Evolutionary conservation across 169 alveolate genomes (phyloP).

Genomic region (Haemoproteus tartakovskyi): DNA sequence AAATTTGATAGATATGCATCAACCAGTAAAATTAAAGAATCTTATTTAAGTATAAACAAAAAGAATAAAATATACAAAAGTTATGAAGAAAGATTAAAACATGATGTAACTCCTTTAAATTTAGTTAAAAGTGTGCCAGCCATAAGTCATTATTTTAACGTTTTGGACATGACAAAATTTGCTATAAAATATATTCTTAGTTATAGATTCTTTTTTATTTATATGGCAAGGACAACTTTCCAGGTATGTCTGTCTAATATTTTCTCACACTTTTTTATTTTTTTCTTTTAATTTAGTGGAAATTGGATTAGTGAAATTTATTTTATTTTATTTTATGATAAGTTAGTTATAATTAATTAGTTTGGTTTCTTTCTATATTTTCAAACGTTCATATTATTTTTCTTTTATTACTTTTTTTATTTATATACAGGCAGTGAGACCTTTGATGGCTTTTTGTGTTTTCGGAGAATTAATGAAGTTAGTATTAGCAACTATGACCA

Average conservation of each 20-base stretch:
- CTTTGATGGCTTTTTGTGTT: constrained; percentile 85
- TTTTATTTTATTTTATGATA: too few relatives aligned
- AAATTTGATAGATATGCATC: constrained; percentile 12
- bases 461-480: constrained; percentile 86
- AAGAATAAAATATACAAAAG: constrained; percentile 24
- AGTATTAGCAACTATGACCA: constrained; percentile 82
- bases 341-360: too few relatives aligned
- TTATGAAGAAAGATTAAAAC: constrained; percentile 28
- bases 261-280: too few relatives aligned
- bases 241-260: too few relatives aligned
- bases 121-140: constrained; percentile 40
- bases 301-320: too few relatives aligned
- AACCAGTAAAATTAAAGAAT: constrained; percentile 1
- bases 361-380: too few relatives aligned
- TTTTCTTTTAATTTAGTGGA: too few relatives aligned
- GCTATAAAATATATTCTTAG: constrained; percentile 78
- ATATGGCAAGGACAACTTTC: constrained; percentile 87
- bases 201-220: constrained; percentile 81
- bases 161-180: constrained; percentile 75
- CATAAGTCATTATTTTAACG: constrained; percentile 66
- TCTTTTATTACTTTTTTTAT: not conserved
- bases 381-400: too few relatives aligned
- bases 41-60: not conserved
- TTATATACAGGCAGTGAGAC: constrained; percentile 81
- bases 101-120: constrained; percentile 26